A percentile compares a stretch with the other conserved stretches of the same genome.
Evolutionary conservation across 208 protist genomes (phyloP).

Genomic region (Leishmania aethiopica): DNA sequence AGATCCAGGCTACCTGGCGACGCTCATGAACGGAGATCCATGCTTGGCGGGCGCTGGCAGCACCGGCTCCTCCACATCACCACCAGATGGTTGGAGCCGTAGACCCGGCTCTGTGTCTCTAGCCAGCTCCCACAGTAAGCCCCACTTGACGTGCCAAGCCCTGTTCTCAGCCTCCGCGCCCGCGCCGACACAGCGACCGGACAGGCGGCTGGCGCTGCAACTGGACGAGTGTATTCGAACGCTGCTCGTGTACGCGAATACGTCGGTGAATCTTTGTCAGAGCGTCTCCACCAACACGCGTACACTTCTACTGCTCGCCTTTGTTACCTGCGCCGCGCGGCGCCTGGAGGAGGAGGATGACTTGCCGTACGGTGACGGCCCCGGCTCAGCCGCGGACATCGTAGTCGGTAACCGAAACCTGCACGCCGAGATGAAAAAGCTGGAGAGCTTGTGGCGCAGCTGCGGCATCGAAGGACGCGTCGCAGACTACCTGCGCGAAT

Average conservation of each 20-base stretch:
- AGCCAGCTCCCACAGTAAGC: not conserved
- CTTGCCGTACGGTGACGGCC: conserved; percentile 13
- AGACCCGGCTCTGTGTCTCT: not conserved
- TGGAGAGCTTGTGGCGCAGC: conserved; percentile 42
- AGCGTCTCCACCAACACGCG: conserved; percentile 50
- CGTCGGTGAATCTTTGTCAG: conserved; percentile 58
- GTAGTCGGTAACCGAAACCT: conserved; percentile 43
- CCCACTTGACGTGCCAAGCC: conserved; percentile 3
- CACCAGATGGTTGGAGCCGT: not conserved
- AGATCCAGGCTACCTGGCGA: conserved; percentile 38
- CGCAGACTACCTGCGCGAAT: conserved; percentile 53
- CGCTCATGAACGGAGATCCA: conserved; percentile 22
- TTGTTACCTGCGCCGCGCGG: conserved; percentile 64
- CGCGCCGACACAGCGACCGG: conserved; percentile 38
- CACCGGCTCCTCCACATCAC: not conserved
- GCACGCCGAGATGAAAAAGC: conserved; percentile 51
- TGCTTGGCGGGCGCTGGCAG: not conserved
- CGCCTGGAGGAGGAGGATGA: conserved; percentile 45
- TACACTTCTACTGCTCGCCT: conserved; percentile 64
- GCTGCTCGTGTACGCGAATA: conserved; percentile 86
- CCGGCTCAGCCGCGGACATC: conserved; percentile 13
- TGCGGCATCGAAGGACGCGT: conserved; percentile 57
- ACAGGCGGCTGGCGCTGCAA: conserved; percentile 36
- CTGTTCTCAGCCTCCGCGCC: conserved; percentile 38
- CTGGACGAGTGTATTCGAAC: conserved; percentile 73